phyloP scores from a whole-genome alignment of 495 filamentous ascomycete species.

The Neurospora discreta region DNA sequence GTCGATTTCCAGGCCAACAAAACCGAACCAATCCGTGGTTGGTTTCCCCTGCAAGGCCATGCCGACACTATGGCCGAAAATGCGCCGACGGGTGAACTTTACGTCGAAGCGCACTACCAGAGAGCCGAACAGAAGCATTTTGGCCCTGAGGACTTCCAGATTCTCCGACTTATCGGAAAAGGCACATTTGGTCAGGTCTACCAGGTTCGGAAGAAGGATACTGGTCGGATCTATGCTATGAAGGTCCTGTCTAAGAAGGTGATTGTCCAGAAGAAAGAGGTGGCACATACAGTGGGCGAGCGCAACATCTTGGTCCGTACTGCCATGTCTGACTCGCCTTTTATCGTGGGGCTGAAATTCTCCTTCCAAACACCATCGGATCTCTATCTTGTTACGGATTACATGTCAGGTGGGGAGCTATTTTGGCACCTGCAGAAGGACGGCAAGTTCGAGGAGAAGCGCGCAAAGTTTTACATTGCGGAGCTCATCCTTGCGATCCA shows the following conservation, averaged over 20 bases:
- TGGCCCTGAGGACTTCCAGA: conserved; percentile 93
- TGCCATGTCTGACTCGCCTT: conserved; percentile 88
- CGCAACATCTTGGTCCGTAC: conserved; percentile 95
- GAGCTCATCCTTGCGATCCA: conserved; percentile 93
- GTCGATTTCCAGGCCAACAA: conserved; percentile 63
- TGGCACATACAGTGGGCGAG: conserved; percentile 92
- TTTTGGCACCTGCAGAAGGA: conserved; percentile 99
- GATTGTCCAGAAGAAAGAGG: conserved; percentile 98
- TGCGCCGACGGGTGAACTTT: conserved; percentile 78
- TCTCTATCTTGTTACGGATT: conserved; percentile 96
- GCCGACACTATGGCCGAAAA: conserved; percentile 41
- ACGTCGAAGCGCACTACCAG: conserved; percentile 75
- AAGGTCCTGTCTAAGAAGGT: conserved; percentile 99
- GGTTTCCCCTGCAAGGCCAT: conserved; percentile 68
- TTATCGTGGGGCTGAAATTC: conserved; percentile 97
- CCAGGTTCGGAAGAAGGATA: conserved; percentile 97
- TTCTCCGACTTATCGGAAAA: conserved; percentile 92
- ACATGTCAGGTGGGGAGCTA: conserved; percentile 96
- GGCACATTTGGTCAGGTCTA: conserved; percentile 99
- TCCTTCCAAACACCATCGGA: conserved; percentile 97
- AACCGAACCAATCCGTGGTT: conserved; percentile 57
- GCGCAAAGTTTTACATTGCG: conserved; percentile 98
- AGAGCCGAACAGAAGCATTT: conserved; percentile 86
- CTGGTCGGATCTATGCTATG: conserved; percentile 93
- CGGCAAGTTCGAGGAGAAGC: conserved; percentile 85